Base-by-base conservation (phyloP, 83 land plant species). In the Diphasiastrum complanatum region DNA sequence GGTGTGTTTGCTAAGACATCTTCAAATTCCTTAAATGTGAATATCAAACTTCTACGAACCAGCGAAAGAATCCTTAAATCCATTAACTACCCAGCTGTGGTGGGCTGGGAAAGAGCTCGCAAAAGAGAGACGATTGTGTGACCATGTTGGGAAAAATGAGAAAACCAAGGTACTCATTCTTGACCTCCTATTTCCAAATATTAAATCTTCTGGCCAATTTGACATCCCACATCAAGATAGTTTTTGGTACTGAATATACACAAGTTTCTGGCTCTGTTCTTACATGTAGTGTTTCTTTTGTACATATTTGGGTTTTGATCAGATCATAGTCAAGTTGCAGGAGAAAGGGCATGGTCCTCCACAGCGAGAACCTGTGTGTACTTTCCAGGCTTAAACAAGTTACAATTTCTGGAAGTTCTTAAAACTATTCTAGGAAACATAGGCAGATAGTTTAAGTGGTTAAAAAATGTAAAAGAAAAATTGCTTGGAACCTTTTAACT, bases 81-180 rank as follows among this genome's bases (percentile, higher is more conserved):
- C 57, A 28, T 68, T 64, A 6, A 72, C 72, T 41, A 68, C 78
- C 23, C 72, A 67, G 36, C 38, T 74, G 31, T 78, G 80, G 80
- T 78, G 78, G 78, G 80, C 80, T 24, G 80, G 80, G 35, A 78
- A 78, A 47, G 80, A 78, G 68, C 37, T 78, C 18, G 55, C 64
- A 60, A 72, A 78, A 30, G 73, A 78, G 32, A 78, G 74, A 35
- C 62, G 60, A 48, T 60, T 78, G n/a, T 54, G 26, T 34, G 73
- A 78, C 58, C 60, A 56, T 45, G 69, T 57, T 37, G 80, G 80
- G 60, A 73, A 67, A 52, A 78, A 78, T 67, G 80, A 78, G 33
- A 78, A 78, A 49, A 78, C 80, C 3, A 78, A 73, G 80, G 80
- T 78, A 47, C 51, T 40, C 1, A 11, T 11, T 12, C 28, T 41